These are phyloP conservation scores for Diplodia corticola DNA, from an alignment of 2,329 filamentous ascomycete genomes.

Conservation along the genomic window DNA sequence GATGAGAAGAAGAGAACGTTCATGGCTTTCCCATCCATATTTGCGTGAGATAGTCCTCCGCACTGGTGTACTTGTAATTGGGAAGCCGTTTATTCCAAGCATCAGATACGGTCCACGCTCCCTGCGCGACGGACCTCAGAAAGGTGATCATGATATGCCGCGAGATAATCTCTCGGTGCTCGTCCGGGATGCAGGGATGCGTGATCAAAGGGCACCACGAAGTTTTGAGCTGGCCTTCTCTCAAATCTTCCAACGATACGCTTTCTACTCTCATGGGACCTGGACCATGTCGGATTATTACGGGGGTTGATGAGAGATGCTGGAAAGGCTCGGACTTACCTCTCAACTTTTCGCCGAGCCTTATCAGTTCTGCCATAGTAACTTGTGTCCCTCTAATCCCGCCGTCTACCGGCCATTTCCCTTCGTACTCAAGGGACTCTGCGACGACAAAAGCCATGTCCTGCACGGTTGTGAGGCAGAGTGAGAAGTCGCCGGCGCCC, in stretches of 20 bases:
- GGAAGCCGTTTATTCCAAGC: conserved; percentile 51
- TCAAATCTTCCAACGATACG: conserved; percentile 51
- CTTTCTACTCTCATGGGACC: conserved; percentile 44
- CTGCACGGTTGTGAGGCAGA: conserved; percentile 32
- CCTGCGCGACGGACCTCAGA: conserved; percentile 44
- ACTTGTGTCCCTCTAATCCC: conserved; percentile 32
- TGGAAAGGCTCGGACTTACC: conserved; percentile 9
- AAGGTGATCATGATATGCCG: conserved; percentile 46
- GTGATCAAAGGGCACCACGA: conserved; percentile 44
- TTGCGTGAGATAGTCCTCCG: conserved; percentile 46
- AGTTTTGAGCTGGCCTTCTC: conserved; percentile 42
- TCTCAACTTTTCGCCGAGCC: conserved; percentile 33
- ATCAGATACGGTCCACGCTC: conserved; percentile 47
- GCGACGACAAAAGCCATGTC: conserved; percentile 33
- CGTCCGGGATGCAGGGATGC: conserved; percentile 40
- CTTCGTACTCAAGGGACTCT: conserved; percentile 30
- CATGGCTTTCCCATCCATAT: conserved; percentile 45
- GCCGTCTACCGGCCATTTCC: conserved; percentile 33
- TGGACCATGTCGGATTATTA: not conserved
- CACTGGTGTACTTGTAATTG: conserved; percentile 45
- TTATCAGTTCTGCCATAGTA: conserved; percentile 32
- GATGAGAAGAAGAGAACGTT: not conserved
- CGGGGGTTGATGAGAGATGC: no score
- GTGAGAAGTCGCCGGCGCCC: conserved; percentile 31
- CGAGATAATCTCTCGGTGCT: conserved; percentile 37